Percentiles rank a stretch among this genome's conserved stretches.
These are phyloP conservation scores for Priceomyces melissophilus DNA, from an alignment of 805 yeast species.

Conservation along the genomic window DNA sequence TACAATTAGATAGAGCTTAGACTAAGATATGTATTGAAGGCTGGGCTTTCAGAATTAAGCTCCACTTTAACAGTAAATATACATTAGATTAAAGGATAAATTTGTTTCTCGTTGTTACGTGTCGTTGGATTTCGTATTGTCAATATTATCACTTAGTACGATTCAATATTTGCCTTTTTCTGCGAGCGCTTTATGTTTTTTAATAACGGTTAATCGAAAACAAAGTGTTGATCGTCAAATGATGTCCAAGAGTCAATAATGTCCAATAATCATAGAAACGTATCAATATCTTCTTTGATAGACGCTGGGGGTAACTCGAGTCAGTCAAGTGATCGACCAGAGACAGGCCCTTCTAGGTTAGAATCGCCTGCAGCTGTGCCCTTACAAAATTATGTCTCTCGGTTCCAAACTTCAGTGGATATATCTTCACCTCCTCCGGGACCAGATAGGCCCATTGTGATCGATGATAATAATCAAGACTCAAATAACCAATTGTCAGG, in stretches of 20 bases:
- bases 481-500: background rate
- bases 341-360: background rate
- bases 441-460: slow-evolving; percentile 1
- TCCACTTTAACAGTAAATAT: background rate
- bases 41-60: background rate
- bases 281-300: slow-evolving; percentile 31
- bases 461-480: slow-evolving; percentile 1
- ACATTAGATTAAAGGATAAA: too few relatives aligned
- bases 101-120: too few relatives aligned
- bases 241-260: slow-evolving; percentile 3
- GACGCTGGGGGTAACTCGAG: slow-evolving; percentile 13
- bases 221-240: background rate
- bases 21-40: too few relatives aligned
- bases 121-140: too few relatives aligned
- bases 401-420: slow-evolving; percentile 29
- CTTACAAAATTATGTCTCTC: slow-evolving; percentile 23
- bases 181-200: too few relatives aligned
- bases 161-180: background rate
- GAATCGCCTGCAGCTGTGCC: slow-evolving; percentile 2
- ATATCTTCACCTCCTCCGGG: slow-evolving; percentile 6
- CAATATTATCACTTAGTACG: too few relatives aligned
- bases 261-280: slow-evolving; percentile 24
- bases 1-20: slow-evolving; percentile 73
- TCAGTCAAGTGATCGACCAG: background rate
- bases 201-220: background rate